Evolutionary conservation across 139 green algal genomes (phyloP).

Genomic region (Mychonastes homosphaera): DNA sequence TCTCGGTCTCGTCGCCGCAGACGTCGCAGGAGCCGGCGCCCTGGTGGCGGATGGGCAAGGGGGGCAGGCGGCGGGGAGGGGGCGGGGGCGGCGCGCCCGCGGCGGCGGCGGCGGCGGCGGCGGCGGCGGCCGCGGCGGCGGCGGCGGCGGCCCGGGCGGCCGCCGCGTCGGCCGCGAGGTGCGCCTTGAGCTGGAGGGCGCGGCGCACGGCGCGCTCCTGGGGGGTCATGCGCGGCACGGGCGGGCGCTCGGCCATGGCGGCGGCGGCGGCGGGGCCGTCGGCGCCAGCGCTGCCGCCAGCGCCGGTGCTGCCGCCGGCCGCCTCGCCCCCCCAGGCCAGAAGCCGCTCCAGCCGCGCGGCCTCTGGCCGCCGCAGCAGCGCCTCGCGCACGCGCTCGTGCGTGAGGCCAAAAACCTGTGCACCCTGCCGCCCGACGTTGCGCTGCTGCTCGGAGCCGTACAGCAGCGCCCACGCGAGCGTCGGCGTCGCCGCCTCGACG

Average conservation of each 20-base stretch:
- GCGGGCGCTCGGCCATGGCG: not conserved
- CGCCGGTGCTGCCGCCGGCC: slow-evolving; percentile 8
- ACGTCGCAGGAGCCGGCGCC: slow-evolving; percentile 39
- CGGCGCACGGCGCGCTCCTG: not conserved
- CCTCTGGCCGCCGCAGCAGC: slow-evolving; percentile 31
- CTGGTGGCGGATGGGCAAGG: not conserved
- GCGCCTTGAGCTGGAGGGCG: not conserved
- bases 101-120: no score
- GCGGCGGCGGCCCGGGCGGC: no score
- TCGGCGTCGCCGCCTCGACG: slow-evolving; percentile 29
- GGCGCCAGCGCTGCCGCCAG: not conserved
- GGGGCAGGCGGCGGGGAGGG: slow-evolving; percentile 37
- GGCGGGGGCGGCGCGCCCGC: no score
- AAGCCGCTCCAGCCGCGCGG: slow-evolving; percentile 36
- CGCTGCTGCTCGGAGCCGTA: slow-evolving; percentile 14
- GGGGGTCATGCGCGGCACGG: not conserved
- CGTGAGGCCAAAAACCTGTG: slow-evolving; percentile 39
- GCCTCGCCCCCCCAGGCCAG: slow-evolving; percentile 29
- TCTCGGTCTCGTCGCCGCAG: slow-evolving; percentile 48
- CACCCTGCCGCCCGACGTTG: slow-evolving; percentile 12
- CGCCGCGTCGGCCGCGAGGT: no score
- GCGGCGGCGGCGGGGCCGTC: not conserved
- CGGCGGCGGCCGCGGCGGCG: no score
- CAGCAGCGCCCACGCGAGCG: slow-evolving; percentile 39
- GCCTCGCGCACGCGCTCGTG: slow-evolving; percentile 17